These are phyloP conservation scores for Hypoxylon rubiginosum DNA, from an alignment of 2,329 filamentous ascomycete genomes.

Conservation along the genomic window DNA sequence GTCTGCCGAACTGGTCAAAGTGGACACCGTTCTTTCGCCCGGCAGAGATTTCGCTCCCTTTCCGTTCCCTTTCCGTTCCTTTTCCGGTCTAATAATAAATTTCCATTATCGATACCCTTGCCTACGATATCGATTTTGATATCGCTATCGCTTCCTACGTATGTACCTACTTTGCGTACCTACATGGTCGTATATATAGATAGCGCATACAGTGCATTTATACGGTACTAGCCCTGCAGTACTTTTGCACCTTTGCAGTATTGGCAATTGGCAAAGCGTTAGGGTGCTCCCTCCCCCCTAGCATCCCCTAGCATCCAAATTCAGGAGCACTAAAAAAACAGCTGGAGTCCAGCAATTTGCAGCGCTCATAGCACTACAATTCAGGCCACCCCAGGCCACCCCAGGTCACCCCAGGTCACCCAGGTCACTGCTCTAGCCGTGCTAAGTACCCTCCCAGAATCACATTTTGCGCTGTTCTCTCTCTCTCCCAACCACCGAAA, in stretches of 20 bases:
- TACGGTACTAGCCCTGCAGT: conserved; percentile 10
- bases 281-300: background rate
- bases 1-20: conserved; percentile 16
- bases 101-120: conserved; percentile 6
- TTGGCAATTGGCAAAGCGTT: conserved; percentile 3
- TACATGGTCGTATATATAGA: background rate
- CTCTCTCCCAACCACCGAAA: conserved; percentile 43
- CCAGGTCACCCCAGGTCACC: too few relatives aligned
- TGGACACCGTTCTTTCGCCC: conserved; percentile 26
- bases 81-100: conserved; percentile 7
- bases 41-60: conserved; percentile 18
- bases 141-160: conserved; percentile 14
- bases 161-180: too few relatives aligned
- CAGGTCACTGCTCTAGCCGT: background rate
- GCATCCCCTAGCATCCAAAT: background rate
- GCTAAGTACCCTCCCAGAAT: conserved; percentile 2
- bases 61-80: background rate
- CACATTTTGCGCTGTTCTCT: conserved; percentile 23
- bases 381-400: too few relatives aligned
- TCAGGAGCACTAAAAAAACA: background rate
- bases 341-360: background rate
- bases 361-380: conserved; percentile 1
- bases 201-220: conserved; percentile 9
- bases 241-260: background rate
- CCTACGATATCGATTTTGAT: conserved; percentile 9